These are phyloP conservation scores for Medicago ruthenica DNA, from an alignment of 306 rosid genomes.

Conservation along the genomic window DNA sequence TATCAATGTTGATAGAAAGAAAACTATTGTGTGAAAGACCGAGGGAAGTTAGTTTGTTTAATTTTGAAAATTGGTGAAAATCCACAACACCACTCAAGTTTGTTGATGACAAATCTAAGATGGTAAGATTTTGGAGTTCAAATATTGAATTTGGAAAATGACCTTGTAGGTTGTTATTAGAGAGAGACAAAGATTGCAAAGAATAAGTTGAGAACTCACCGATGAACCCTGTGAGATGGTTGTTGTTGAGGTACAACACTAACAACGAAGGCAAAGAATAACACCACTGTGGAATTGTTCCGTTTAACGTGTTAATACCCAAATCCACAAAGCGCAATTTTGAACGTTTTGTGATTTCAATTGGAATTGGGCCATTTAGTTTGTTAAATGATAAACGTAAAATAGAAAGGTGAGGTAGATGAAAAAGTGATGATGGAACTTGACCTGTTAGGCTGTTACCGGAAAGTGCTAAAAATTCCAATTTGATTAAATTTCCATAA, in stretches of 20 bases:
- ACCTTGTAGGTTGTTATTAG: slow-evolving; percentile 2
- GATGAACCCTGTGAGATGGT: background rate
- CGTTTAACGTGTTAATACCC: background rate
- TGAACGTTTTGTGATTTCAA: background rate
- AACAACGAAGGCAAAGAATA: background rate
- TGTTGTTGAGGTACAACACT: rapidly evolving
- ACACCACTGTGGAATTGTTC: background rate
- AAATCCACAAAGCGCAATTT: background rate
- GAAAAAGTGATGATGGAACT: background rate
- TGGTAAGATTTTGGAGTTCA: background rate
- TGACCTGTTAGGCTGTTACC: background rate
- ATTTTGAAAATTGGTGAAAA: slow-evolving; percentile 1
- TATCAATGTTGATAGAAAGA: too few relatives aligned
- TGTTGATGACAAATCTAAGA: background rate
- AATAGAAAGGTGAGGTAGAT: background rate
- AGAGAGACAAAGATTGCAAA: background rate
- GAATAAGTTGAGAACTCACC: slow-evolving; percentile 7
- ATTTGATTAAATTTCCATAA: background rate
- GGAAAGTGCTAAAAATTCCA: background rate
- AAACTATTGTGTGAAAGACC: too few relatives aligned
- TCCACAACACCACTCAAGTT: slow-evolving; percentile 21
- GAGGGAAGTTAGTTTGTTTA: background rate
- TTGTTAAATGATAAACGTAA: background rate
- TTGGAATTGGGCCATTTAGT: background rate
- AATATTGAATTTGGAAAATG: slow-evolving; percentile 32